These are phyloP conservation scores for Sarcomyxa edulis DNA, from an alignment of 768 basidiomycete genomes.

Conservation along the genomic window DNA sequence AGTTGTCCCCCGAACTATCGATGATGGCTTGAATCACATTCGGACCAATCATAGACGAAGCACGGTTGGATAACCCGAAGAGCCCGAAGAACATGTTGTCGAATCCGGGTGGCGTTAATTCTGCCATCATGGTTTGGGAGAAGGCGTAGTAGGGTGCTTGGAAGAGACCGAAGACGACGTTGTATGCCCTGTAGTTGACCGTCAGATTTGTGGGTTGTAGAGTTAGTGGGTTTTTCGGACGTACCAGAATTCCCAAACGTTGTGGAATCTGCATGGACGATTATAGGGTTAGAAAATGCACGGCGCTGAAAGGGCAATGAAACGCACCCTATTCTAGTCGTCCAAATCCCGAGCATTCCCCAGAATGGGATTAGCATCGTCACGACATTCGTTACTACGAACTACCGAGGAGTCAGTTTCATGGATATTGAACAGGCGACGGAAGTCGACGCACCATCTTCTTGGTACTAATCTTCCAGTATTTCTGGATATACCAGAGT, in stretches of 20 bases:
- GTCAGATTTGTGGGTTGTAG: not conserved
- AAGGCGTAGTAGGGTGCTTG: slow-evolving; percentile 87
- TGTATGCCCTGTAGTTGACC: slow-evolving; percentile 55
- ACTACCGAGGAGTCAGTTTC: slow-evolving; percentile 32
- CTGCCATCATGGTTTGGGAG: slow-evolving; percentile 85
- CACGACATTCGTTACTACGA: slow-evolving; percentile 70
- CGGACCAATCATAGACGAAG: slow-evolving; percentile 84
- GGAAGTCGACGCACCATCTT: slow-evolving; percentile 50
- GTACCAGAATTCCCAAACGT: slow-evolving; percentile 85
- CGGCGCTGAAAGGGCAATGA: not conserved
- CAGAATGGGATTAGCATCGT: slow-evolving; percentile 78
- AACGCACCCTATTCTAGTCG: slow-evolving; percentile 60
- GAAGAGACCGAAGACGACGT: slow-evolving; percentile 74
- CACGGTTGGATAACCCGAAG: slow-evolving; percentile 78
- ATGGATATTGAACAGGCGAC: not conserved
- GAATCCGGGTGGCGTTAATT: slow-evolving; percentile 82
- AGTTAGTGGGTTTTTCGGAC: slow-evolving; percentile 5
- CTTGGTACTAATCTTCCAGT: slow-evolving; percentile 78
- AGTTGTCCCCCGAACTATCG: slow-evolving; percentile 63
- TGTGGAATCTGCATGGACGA: slow-evolving; percentile 53
- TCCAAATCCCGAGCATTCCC: slow-evolving; percentile 88
- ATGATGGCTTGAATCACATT: slow-evolving; percentile 86
- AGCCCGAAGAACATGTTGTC: slow-evolving; percentile 90
- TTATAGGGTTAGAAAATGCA: not conserved
- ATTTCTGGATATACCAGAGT: slow-evolving; percentile 80